Percentiles rank a stretch among this genome's conserved stretches.
These are phyloP conservation scores for Xanthoceras sorbifolium DNA, from an alignment of 345 rosid genomes.

Conservation along the genomic window DNA sequence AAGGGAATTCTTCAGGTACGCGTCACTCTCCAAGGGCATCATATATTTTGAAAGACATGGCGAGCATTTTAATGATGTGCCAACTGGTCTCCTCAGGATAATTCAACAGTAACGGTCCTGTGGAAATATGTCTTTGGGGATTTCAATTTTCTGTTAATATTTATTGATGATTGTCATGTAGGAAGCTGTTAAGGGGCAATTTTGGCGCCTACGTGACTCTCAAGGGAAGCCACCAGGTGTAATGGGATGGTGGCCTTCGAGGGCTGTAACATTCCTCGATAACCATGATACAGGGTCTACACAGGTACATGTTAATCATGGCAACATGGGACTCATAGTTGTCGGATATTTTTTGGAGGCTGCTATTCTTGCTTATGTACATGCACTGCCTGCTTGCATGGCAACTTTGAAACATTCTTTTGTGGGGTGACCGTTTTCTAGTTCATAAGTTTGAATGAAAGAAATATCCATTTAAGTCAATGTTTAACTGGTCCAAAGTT, in stretches of 20 bases:
- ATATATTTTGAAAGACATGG: neutral
- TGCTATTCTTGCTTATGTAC: neutral
- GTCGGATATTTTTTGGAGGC: conserved; percentile 1
- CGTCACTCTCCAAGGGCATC: neutral
- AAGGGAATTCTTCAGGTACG: conserved; percentile 87
- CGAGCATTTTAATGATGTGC: neutral
- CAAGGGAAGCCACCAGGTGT: conserved; percentile 93
- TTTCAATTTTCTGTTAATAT: conserved; percentile 9
- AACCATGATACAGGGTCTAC: conserved; percentile 97
- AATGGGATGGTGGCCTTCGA: conserved; percentile 97
- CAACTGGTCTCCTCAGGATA: neutral
- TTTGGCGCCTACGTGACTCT: conserved; percentile 77
- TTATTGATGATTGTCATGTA: conserved; percentile 27
- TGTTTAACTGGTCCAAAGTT: neutral
- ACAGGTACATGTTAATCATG: conserved; percentile 46
- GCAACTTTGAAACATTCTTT: neutral
- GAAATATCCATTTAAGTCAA: neutral
- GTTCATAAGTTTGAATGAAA: neutral
- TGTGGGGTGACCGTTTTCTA: neutral
- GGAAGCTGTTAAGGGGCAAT: conserved; percentile 92
- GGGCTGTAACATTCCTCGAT: conserved; percentile 85
- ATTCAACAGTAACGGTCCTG: neutral
- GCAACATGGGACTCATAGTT: neutral
- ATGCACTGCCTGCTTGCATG: neutral
- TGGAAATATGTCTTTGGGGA: neutral